Conservation (phyloP, 1,284 basidiomycete species). For the Cryptococcus hybrid region DNA sequence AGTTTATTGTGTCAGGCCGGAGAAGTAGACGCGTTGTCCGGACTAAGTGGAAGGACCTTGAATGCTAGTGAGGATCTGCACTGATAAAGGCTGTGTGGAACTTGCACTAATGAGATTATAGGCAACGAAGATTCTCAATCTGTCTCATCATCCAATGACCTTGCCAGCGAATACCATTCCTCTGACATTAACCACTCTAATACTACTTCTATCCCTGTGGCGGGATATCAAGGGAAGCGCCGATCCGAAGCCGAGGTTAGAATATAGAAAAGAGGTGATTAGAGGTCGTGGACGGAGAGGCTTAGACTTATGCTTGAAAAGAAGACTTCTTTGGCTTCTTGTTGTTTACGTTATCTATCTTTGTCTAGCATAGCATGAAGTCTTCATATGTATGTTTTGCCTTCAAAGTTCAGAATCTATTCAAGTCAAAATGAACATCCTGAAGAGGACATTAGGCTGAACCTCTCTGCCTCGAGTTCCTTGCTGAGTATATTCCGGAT, state of each 20-base stretch:
- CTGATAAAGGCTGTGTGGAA: not conserved
- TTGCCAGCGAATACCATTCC: constrained; percentile 12
- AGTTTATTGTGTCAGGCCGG: constrained; percentile 47
- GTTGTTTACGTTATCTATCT: too few relatives aligned
- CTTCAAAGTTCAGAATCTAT: too few relatives aligned
- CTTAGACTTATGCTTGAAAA: too few relatives aligned
- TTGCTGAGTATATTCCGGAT: too few relatives aligned
- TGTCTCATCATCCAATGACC: constrained; percentile 17
- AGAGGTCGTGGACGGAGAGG: too few relatives aligned
- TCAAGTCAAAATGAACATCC: too few relatives aligned
- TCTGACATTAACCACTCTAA: not conserved
- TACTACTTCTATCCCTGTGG: not conserved
- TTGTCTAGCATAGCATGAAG: too few relatives aligned
- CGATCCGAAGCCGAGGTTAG: not conserved
- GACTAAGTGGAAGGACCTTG: constrained; percentile 41
- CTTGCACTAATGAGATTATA: not conserved
- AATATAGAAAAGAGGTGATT: too few relatives aligned
- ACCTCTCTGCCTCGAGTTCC: too few relatives aligned
- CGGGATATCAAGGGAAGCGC: not conserved
- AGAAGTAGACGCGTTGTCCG: constrained; percentile 43
- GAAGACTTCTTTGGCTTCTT: too few relatives aligned
- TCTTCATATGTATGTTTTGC: too few relatives aligned
- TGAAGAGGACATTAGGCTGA: too few relatives aligned
- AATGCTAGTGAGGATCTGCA: constrained; percentile 30
- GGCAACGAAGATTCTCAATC: constrained; percentile 21